Base-by-base conservation (phyloP, 1,284 basidiomycete genomes). In the Ceratobasidium theobromae region DNA sequence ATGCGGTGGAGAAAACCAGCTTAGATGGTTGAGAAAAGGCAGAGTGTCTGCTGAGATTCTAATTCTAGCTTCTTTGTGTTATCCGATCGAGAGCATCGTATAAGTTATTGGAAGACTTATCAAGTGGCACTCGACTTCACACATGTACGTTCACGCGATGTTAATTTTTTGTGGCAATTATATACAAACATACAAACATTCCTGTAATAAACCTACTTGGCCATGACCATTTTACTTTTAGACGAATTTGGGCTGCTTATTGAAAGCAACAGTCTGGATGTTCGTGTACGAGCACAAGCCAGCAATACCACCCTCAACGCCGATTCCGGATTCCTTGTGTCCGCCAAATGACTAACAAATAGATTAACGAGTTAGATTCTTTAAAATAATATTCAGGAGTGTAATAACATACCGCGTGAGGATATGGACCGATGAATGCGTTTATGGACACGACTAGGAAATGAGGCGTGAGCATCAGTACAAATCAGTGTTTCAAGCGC, bases 291-390 rank as follows among this genome's bases (percentile, higher is more conserved):
- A 27, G 40, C 12, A 28, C 8, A 57, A 41, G 16, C 54, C 54
- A 1, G n/a, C 16, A 6, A 57, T 28, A 5, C 54, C 54, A 27
- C 41, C 30, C 54, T 45, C 40, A 5, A 45, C 40, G 16, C 54
- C 54, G 6, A 57, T 23, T 18, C 54, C 54, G 27, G 54, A 57
- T 27, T 57, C 23, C 35, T 57, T 57, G 25, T 57, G 54, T 4
- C 54, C 54, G 16, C 40, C 25, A 45, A 45, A 57, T 6, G 54
- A 14, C 54, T 57, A 21, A 8, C 9, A 14, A 45, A 21, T 6
- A 45, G 9, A 21, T 45, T 11, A 45, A n/a, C 18, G 18, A 9
- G n/a, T n/a, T n/a, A n/a, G n/a, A n/a, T n/a, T n/a, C 8, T 21
- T 9, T 45, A 11, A 21, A 45, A 8, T 14, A 9, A 9, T 14